Base-by-base conservation (phyloP, 2,329 filamentous ascomycete genomes). In the Xylariaceae sp. region DNA sequence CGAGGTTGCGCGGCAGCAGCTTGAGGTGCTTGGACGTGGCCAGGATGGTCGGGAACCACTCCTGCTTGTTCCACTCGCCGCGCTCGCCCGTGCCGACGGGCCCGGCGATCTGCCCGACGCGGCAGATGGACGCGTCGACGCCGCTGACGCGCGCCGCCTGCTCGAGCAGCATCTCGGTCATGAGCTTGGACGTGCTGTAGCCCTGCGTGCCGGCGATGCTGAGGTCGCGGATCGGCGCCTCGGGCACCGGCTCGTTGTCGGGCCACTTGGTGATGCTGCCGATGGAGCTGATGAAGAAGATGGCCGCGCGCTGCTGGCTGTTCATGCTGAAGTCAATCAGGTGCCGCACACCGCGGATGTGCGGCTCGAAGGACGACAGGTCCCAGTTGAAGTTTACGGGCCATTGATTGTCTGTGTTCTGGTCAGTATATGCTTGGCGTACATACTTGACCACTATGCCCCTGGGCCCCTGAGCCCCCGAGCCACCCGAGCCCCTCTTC, bases 21-120 rank as follows among this genome's bases (percentile, higher is more conserved):
- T 66, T 64, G 1, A 77, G 50, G 26, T 64, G 56, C 13, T 64
- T 55, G 0, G 68, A 74, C 15, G 66, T 70, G 1, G 60, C 57
- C 10, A 68, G 45, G n/a, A 68, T 50, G 18, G 55, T 60, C 0
- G 75, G 75, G 5, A 78, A 50, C 67, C 71, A 77, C 39, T 79
- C 75, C 10, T 69, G 60, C 13, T 49, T 56, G 37, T 72, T 75
- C 75, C 75, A 79, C 19, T 51, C 40, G 0, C 72, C 72, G 32
- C 53, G 44, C 9, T 56, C 49, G 19, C 46, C 49, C 8, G 49
- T 42, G 4, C 36, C 40, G 19, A 47, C 47, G 0, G 67, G 61
- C 0, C 65, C 65, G 0, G 56, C 61, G 29, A 70, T 61, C 45
- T 71, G 68, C 1, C 65, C 67, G 1, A 68, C 60, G 3, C 68